These are phyloP conservation scores for Coemansia sp. DNA, from an alignment of 192 early-diverging fungal genomes.

Conservation along the genomic window DNA sequence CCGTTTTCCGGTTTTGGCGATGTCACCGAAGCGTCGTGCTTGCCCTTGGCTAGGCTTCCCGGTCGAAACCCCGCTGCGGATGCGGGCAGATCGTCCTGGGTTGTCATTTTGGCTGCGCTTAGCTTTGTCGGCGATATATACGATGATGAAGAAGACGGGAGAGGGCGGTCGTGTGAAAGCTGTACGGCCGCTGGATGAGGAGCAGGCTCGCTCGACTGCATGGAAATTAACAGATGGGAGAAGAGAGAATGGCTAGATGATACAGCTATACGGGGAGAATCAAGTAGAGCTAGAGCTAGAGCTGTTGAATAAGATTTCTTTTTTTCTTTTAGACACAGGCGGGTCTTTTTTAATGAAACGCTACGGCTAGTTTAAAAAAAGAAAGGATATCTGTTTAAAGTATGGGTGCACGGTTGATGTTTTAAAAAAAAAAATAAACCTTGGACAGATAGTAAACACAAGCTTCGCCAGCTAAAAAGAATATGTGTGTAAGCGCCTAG, in stretches of 20 bases:
- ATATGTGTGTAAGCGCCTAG: not conserved
- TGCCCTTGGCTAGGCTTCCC: not conserved
- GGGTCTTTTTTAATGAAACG: not conserved
- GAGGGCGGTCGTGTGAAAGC: not conserved
- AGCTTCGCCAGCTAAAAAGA: not conserved
- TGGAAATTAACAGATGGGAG: not conserved
- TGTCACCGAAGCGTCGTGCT: constrained; percentile 2
- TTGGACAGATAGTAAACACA: not conserved
- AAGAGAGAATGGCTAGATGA: not conserved
- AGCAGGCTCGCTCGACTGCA: constrained; percentile 15
- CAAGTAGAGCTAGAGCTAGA: not conserved
- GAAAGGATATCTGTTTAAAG: not conserved
- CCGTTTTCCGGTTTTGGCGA: constrained; percentile 12
- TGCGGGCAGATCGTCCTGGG: not conserved
- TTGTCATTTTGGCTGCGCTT: not conserved
- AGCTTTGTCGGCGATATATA: constrained; percentile 4
- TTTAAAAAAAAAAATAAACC: not conserved
- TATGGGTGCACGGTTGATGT: not conserved
- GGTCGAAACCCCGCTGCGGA: not conserved
- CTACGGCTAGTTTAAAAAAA: not conserved
- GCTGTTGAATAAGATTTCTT: not conserved
- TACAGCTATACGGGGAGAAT: not conserved
- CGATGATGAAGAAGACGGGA: not conserved
- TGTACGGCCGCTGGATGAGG: constrained; percentile 1
- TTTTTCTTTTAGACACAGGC: no score